Evolutionary conservation across 2,329 filamentous ascomycete genomes (phyloP), one percentile per base, ranked within the genome.

Genomic region (Orbilia brochopaga): DNA sequence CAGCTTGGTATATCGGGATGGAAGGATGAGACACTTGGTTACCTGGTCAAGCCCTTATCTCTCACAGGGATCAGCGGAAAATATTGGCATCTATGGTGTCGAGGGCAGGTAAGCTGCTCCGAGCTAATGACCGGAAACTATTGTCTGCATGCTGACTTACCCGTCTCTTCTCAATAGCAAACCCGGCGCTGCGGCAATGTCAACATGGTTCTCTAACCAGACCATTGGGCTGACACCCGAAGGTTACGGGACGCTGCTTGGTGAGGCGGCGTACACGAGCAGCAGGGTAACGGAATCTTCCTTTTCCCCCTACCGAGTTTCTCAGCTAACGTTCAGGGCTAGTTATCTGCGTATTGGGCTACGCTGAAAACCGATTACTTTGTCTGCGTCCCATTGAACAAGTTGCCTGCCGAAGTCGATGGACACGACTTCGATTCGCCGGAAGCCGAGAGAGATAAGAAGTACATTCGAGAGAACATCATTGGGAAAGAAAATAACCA

Each of bases 301-400:
- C 52, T 55, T 15, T 15, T 6, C n/a, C 5, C 21, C 21, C 13
- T n/a, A 42, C 5, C 7, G 2, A 23, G 21, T 19, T 15, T 19
- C 6, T 32, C 2, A 53, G 21, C 27, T 15, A 15, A 27, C 27
- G 42, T 6, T 5, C 23, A 17, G 27, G 3, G 27, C 48, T 23
- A 75, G 74, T 40, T 76, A 11, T 81, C 80, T 0, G 80, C 81
- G 0, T 77, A 81, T 40, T 82, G 80, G 75, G 81, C 81, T 1
- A 77, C 80, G 0, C 77, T 82, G 74, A 78, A 79, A 0, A 77
- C 79, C 17, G 76, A 75, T 58, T 69, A 76, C 15, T 82, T 82
- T 65, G 77, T 79, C 19, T 80, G 80, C 24, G 76, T 81, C 0
- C 82, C 82, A 0, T 80, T 83, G 74, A 82, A 82, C 55, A 79